phyloP scores from a whole-genome alignment of 306 rosid genomes.

The Ziziphus jujuba region DNA sequence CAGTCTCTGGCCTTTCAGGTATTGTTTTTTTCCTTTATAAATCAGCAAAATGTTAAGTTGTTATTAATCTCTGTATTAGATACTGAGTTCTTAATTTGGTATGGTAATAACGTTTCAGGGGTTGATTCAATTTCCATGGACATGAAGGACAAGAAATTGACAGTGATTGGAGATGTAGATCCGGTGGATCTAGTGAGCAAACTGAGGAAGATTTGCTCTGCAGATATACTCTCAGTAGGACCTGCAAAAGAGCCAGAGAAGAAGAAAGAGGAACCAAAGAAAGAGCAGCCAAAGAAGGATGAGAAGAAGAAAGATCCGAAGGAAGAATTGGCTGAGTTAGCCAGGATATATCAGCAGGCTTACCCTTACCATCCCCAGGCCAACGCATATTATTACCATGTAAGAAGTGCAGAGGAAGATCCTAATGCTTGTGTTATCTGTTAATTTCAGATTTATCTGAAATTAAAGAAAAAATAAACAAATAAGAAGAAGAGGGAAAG shows the following conservation, averaged over 20 bases:
- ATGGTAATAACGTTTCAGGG: slow-evolving; percentile 45
- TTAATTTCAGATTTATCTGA: slow-evolving; percentile 24
- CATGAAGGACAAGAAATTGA: slow-evolving; percentile 65
- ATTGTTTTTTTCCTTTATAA: neutral
- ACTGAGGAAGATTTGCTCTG: slow-evolving; percentile 50
- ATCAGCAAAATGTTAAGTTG: neutral
- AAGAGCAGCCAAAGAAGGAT: slow-evolving; percentile 34
- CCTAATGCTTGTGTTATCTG: slow-evolving; percentile 73
- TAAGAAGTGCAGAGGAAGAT: slow-evolving; percentile 48
- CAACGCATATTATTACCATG: slow-evolving; percentile 6
- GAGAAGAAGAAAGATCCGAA: slow-evolving; percentile 36
- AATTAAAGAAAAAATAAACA: neutral
- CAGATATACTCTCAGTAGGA: slow-evolving; percentile 70
- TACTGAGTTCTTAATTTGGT: no score
- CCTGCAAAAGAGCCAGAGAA: slow-evolving; percentile 61
- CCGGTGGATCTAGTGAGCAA: slow-evolving; percentile 51
- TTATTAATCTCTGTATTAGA: neutral
- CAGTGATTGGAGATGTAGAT: slow-evolving; percentile 64
- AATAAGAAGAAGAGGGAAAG: slow-evolving; percentile 15
- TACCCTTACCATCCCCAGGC: neutral
- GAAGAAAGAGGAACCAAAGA: slow-evolving; percentile 50
- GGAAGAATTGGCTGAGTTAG: slow-evolving; percentile 23
- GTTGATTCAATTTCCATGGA: slow-evolving; percentile 69
- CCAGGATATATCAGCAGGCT: slow-evolving; percentile 8
- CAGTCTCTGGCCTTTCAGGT: slow-evolving; percentile 72